These are phyloP conservation scores for Dictyostelium firmibasis DNA, from an alignment of 78 protist species.

Conservation along the genomic window DNA sequence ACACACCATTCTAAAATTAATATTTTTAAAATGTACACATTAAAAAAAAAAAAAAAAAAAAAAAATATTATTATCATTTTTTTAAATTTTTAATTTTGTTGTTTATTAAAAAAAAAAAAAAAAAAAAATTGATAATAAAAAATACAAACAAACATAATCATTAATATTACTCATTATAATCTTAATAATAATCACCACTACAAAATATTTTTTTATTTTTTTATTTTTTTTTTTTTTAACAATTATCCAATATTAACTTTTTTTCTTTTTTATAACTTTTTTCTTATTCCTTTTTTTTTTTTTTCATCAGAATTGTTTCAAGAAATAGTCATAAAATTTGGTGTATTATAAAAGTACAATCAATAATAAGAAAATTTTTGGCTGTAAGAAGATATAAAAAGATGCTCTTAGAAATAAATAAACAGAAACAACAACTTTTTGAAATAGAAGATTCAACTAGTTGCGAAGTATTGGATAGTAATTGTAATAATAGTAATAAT, in stretches of 20 bases:
- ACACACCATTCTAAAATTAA: background rate
- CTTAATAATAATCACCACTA: background rate
- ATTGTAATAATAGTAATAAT: background rate
- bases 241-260: background rate
- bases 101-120: background rate
- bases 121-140: background rate
- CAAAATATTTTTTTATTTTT: background rate
- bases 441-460: background rate
- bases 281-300: background rate
- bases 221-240: background rate
- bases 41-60: background rate
- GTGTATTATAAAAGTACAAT: constrained; percentile 68
- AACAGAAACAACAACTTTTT: constrained; percentile 2
- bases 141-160: background rate
- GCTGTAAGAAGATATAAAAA: constrained; percentile 19
- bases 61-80: background rate
- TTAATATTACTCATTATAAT: no score
- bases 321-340: constrained; percentile 61
- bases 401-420: background rate
- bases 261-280: no score
- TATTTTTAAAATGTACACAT: background rate
- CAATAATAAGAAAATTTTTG: constrained; percentile 45
- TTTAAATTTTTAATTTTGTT: background rate
- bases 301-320: constrained; percentile 36
- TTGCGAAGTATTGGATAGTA: background rate